phyloP scores from a whole-genome alignment of 305 asterid genomes.

The Fraxinus xanthoxyloides region DNA sequence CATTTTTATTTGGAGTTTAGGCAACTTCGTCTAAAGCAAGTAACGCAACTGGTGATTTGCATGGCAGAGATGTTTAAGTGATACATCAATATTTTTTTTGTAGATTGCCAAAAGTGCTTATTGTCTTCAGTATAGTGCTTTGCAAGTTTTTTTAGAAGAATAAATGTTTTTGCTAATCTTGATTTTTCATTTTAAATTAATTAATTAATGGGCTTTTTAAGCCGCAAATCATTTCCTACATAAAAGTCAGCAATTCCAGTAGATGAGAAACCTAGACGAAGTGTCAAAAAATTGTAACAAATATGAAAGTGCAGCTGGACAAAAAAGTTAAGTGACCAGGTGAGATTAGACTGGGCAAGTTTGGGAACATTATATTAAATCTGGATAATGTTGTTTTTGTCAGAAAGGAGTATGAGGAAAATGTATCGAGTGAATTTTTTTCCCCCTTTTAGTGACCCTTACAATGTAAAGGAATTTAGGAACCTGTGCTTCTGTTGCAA shows the following conservation, averaged over 20 bases:
- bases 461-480: neutral
- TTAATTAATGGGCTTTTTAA: neutral
- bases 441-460: neutral
- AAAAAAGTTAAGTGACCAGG: neutral
- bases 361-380: neutral
- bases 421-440: neutral
- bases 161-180: neutral
- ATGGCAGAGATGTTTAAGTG: neutral
- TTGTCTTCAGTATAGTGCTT: neutral
- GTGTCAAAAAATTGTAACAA: neutral
- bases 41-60: neutral
- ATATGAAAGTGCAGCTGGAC: neutral
- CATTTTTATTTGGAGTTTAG: neutral
- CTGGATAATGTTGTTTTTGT: neutral
- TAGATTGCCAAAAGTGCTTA: neutral
- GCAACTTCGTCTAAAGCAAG: neutral
- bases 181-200: neutral
- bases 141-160: neutral
- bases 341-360: neutral
- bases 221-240: neutral
- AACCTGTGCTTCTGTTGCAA: neutral
- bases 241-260: neutral
- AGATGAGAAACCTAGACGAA: neutral
- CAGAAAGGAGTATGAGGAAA: neutral
- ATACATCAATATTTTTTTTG: neutral